phyloP scores from a whole-genome alignment of 2,329 filamentous ascomycete genomes.

The Dothistroma pini region DNA sequence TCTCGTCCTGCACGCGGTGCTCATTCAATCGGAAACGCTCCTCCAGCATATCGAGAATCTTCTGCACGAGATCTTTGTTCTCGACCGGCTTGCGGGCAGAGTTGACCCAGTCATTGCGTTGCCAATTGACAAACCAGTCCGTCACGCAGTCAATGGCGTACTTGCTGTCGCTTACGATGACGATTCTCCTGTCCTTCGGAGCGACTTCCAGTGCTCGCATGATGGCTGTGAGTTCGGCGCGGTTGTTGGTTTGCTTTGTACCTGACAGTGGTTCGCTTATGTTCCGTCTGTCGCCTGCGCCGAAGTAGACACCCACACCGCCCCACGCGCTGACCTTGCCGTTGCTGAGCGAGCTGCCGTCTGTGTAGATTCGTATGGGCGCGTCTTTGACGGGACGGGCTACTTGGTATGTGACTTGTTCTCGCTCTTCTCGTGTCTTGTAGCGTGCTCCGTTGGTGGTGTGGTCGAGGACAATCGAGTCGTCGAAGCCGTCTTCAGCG shows the following conservation, averaged over 20 bases:
- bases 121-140: slow-evolving; percentile 77
- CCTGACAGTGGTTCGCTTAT: slow-evolving; percentile 74
- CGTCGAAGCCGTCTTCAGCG: slow-evolving; percentile 60
- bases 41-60: slow-evolving; percentile 67
- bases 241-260: slow-evolving; percentile 82
- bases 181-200: slow-evolving; percentile 62
- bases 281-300: slow-evolving; percentile 52
- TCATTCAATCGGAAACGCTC: slow-evolving; percentile 42
- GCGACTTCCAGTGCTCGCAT: slow-evolving; percentile 75
- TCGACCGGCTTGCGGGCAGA: slow-evolving; percentile 66
- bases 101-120: slow-evolving; percentile 73
- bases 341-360: slow-evolving; percentile 60
- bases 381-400: slow-evolving; percentile 42
- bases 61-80: slow-evolving; percentile 79
- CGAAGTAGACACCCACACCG: slow-evolving; percentile 64
- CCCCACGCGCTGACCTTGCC: slow-evolving; percentile 53
- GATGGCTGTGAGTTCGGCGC: slow-evolving; percentile 90
- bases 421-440: slow-evolving; percentile 50
- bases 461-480: slow-evolving; percentile 53
- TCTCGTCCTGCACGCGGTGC: slow-evolving; percentile 24
- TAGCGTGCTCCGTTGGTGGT: slow-evolving; percentile 53
- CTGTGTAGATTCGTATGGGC: slow-evolving; percentile 59
- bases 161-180: slow-evolving; percentile 83
- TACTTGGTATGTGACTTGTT: slow-evolving; percentile 46
- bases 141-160: slow-evolving; percentile 90